These are phyloP conservation scores for Nemania sp. DNA, from an alignment of 2,329 filamentous ascomycete species.

Conservation along the genomic window DNA sequence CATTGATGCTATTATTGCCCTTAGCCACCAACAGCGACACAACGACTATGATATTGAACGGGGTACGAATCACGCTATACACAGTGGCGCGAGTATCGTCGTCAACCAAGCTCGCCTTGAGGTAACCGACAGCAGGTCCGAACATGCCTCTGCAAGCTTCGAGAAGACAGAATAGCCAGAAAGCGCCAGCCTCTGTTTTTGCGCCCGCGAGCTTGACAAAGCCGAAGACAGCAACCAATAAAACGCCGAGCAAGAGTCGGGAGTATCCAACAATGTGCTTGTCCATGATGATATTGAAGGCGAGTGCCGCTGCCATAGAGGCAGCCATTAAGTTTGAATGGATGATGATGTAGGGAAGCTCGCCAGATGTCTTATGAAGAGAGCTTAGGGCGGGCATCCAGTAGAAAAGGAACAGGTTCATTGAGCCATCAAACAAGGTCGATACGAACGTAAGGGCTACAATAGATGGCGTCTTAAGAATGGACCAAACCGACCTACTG, in stretches of 20 bases:
- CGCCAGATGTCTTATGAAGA: conserved; percentile 50
- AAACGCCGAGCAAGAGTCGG: conserved; percentile 52
- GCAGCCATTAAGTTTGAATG: conserved; percentile 50
- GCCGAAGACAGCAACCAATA: conserved; percentile 55
- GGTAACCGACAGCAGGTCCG: conserved; percentile 65
- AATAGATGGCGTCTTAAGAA: conserved; percentile 59
- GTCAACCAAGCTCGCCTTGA: conserved; percentile 60
- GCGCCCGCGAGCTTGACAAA: conserved; percentile 55
- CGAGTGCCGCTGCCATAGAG: conserved; percentile 47
- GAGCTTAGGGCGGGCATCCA: conserved; percentile 68
- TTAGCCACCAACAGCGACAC: conserved; percentile 59
- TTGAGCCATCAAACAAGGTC: conserved; percentile 70
- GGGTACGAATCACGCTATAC: conserved; percentile 68
- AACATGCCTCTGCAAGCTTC: conserved; percentile 70
- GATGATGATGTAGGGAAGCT: conserved; percentile 49
- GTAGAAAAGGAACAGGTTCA: conserved; percentile 74
- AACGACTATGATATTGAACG: conserved; percentile 58
- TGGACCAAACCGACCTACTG: conserved; percentile 39
- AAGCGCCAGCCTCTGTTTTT: conserved; percentile 58
- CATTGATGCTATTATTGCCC: conserved; percentile 49
- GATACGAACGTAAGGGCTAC: conserved; percentile 64
- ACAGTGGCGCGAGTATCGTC: conserved; percentile 65
- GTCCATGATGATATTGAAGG: conserved; percentile 50
- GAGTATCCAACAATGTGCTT: conserved; percentile 50
- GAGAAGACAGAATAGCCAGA: conserved; percentile 69